A percentile compares a stretch with the other conserved stretches of the same genome.
Conservation (phyloP, 208 protist species). For the Acanthamoeba castellanii region DNA sequence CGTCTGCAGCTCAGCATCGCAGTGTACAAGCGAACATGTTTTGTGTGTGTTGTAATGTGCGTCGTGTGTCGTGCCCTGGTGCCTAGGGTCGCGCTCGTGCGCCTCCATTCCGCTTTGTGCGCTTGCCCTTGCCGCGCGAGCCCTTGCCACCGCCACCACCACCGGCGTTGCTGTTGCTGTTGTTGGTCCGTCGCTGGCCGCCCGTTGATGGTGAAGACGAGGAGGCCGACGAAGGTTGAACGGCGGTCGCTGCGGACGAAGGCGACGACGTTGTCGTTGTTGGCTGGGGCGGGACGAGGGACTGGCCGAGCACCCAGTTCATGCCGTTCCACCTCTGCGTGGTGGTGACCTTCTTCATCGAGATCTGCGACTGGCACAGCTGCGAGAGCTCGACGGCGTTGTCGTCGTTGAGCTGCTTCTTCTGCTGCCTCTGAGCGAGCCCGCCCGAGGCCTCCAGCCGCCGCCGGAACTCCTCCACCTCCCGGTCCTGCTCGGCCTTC, state of each 20-base stretch:
- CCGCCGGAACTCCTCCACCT: slow-evolving; percentile 13
- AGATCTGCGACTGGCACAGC: slow-evolving; percentile 21
- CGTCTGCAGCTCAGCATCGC: background rate
- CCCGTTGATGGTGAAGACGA: background rate
- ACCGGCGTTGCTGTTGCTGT: background rate
- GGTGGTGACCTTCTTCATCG: background rate
- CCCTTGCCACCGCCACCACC: background rate
- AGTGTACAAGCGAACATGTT: background rate
- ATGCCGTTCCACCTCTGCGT: slow-evolving; percentile 14
- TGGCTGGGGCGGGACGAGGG: background rate
- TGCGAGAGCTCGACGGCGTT: background rate
- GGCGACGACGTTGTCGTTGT: background rate
- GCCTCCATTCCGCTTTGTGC: background rate
- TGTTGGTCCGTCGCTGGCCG: background rate
- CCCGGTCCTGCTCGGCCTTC: slow-evolving; percentile 22
- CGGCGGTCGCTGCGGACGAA: background rate
- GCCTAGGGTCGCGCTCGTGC: background rate
- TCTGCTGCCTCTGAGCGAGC: background rate
- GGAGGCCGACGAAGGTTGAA: background rate
- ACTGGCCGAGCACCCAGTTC: slow-evolving; percentile 38
- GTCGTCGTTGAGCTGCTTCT: slow-evolving; percentile 15
- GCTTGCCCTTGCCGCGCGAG: background rate
- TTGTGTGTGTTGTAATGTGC: background rate
- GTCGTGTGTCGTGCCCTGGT: background rate
- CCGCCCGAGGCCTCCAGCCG: slow-evolving; percentile 9